Evolutionary conservation across 345 rosid species (phyloP), one percentile per base, ranked within the genome.

Genomic region (Carallia brachiata): DNA sequence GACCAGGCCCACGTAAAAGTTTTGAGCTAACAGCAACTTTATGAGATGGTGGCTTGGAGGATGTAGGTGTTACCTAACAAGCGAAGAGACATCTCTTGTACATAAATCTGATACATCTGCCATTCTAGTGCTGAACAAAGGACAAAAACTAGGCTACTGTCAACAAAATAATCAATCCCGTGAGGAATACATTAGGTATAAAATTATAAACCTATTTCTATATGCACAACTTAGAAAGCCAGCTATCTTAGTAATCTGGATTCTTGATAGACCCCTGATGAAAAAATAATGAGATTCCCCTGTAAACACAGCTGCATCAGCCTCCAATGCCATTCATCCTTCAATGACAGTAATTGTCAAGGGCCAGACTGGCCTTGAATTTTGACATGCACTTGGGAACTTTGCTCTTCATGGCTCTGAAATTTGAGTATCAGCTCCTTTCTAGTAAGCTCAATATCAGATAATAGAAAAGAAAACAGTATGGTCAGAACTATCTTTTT

Each of bases 351-450:
- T 23, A 12, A 34, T 2, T 17, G 48, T 27, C 32, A 18, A 31
- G 13, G 31, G 61, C 2, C 36, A 61, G 32, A 58, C 48, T 61
- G 17, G 39, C 62, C 70, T 37, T 32, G 7, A 62, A 54, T 32
- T 65, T 64, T 16, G 40, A n/a, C 66, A 56, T 55, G 65, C 70
- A 55, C n/a, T 70, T 36, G 16, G 65, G 39, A 68, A 50, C 30
- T 57, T 64, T 23, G 54, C 16, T 34, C 32, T 63, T 44, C 47
- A 6, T 58, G 63, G 57, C 64, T 72, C 54, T 64, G 3, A 47
- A 66, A 53, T 39, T 54, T 61, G 9, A 73, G 54, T 53, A 19
- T 65, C 47, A 16, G 15, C 48, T n/a, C 15, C 62, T n/a, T 52
- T 30, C 48, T 13, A 47, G 55, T 34, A 16, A 36, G 36, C 65